phyloP scores from a whole-genome alignment of 495 filamentous ascomycete species.

The Echria macrotheca region DNA sequence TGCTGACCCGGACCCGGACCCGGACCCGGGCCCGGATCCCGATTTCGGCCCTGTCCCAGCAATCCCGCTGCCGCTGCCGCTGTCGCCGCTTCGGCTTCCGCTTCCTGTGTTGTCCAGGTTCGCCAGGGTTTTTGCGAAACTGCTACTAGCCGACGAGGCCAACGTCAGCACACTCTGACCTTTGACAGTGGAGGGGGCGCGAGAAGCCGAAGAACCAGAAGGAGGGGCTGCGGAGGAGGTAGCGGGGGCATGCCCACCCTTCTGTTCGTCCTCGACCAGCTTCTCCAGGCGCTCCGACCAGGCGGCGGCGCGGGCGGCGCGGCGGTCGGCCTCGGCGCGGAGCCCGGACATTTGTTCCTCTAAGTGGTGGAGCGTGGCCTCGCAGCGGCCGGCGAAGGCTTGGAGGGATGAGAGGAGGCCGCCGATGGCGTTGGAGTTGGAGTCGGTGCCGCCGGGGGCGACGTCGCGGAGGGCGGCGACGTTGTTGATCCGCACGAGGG shows the following conservation, averaged over 20 bases:
- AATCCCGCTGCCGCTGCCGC: not conserved
- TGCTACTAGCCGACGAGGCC: slow-evolving; percentile 7
- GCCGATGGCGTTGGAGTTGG: slow-evolving; percentile 49
- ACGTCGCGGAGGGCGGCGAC: slow-evolving; percentile 84
- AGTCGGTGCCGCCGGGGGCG: slow-evolving; percentile 59
- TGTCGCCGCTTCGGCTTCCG: too few relatives aligned
- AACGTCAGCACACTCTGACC: too few relatives aligned
- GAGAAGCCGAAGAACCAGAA: too few relatives aligned
- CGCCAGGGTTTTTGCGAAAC: slow-evolving; percentile 4
- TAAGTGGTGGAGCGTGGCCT: slow-evolving; percentile 65
- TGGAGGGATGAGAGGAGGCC: slow-evolving; percentile 60
- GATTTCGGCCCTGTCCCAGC: not conserved
- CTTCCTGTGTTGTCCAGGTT: too few relatives aligned
- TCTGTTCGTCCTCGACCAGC: slow-evolving; percentile 39
- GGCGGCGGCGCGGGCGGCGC: slow-evolving; percentile 45
- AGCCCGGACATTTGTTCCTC: slow-evolving; percentile 63
- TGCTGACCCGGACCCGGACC: slow-evolving; percentile 1
- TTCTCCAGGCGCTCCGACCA: slow-evolving; percentile 43
- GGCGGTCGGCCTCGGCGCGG: slow-evolving; percentile 48
- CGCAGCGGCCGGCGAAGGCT: slow-evolving; percentile 73
- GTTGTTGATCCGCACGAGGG: slow-evolving; percentile 67
- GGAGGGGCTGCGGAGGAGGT: not conserved
- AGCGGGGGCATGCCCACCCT: slow-evolving; percentile 23
- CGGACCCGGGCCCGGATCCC: not conserved
- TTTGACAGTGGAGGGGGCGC: too few relatives aligned